Evolutionary conservation across 352 stramenopile species (phyloP).

Genomic region (Phytophthora pini): DNA sequence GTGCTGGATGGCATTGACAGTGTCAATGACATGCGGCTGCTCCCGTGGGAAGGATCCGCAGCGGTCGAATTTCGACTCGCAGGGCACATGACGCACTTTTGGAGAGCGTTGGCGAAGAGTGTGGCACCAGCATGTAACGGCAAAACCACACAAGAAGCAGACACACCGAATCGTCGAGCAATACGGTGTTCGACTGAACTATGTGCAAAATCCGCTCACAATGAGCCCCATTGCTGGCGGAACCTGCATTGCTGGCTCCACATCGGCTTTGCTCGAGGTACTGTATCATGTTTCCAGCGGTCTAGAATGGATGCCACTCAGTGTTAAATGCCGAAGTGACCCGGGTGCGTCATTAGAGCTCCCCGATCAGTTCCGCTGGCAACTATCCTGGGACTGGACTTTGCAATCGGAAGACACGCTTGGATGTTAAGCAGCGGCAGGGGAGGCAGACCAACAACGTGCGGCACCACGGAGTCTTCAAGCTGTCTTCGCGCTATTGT

Average conservation of each 20-base stretch:
- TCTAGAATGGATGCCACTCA: constrained; percentile 18
- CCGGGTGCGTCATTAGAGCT: constrained; percentile 11
- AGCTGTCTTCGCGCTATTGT: too few species aligned
- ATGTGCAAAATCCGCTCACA: background rate
- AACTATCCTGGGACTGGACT: constrained; percentile 7
- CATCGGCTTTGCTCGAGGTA: background rate
- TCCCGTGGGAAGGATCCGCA: constrained; percentile 14
- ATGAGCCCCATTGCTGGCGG: too few species aligned
- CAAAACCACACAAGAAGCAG: background rate
- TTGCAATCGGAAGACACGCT: background rate
- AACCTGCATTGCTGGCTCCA: too few species aligned
- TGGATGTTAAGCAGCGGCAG: constrained; percentile 11
- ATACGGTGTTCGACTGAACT: background rate
- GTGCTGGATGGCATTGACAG: background rate
- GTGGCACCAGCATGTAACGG: constrained; percentile 2
- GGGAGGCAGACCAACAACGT: too few species aligned
- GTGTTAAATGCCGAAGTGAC: constrained; percentile 16
- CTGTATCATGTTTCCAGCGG: constrained; percentile 6
- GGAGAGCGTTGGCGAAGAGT: background rate
- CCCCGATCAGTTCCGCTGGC: background rate
- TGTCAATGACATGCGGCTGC: constrained; percentile 19
- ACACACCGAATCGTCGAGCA: background rate
- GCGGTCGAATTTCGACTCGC: background rate
- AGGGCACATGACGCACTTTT: background rate
- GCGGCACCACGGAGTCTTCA: too few species aligned